A percentile compares a stretch with the other conserved stretches of the same genome.
These are phyloP conservation scores for Solanum piurae DNA, from an alignment of 257 asterid species.

Conservation along the genomic window DNA sequence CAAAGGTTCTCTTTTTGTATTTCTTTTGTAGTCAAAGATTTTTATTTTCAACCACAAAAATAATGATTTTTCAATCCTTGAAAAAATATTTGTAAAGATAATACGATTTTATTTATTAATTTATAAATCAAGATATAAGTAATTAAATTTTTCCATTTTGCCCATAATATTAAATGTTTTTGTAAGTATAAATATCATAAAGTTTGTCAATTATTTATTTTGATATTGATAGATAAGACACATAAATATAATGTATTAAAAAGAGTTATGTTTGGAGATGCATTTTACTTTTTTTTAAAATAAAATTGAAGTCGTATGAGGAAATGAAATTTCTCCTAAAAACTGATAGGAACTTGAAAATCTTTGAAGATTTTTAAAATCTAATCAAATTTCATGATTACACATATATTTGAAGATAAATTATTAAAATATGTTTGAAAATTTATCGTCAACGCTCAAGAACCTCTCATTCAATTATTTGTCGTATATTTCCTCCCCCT, in stretches of 20 bases:
- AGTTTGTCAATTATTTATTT: background rate
- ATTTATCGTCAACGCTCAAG: background rate
- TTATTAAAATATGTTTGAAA: background rate
- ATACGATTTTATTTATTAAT: too few relatives aligned
- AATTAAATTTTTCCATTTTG: too few relatives aligned
- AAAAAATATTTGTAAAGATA: too few relatives aligned
- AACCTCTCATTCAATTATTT: background rate
- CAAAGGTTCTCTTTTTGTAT: too few relatives aligned
- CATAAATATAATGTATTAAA: background rate
- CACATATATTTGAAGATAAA: background rate
- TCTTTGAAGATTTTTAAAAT: background rate
- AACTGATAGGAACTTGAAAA: background rate
- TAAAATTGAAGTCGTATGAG: background rate
- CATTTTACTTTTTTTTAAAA: background rate
- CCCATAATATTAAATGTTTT: background rate
- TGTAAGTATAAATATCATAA: background rate
- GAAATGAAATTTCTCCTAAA: background rate
- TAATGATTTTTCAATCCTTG: too few relatives aligned
- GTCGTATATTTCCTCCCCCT: background rate
- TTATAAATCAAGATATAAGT: background rate
- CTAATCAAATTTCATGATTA: background rate
- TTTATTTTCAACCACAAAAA: background rate
- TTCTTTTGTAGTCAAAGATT: background rate
- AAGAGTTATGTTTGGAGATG: background rate
- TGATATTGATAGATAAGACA: background rate